These are phyloP conservation scores for Dioszegia aurantiaca DNA, from an alignment of 768 basidiomycete genomes.

Conservation along the genomic window DNA sequence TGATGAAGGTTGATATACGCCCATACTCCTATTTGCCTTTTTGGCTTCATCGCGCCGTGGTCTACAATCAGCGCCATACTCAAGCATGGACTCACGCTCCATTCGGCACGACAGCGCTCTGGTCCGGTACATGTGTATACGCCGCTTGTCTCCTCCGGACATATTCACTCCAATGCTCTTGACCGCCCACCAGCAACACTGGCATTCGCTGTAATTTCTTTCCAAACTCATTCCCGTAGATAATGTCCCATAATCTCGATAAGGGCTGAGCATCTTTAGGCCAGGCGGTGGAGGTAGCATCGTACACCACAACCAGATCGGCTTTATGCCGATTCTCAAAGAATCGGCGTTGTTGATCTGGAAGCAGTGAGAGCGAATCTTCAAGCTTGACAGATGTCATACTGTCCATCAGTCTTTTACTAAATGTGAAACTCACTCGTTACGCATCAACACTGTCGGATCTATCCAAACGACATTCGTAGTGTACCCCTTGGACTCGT, in stretches of 20 bases:
- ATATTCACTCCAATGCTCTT: conserved; percentile 70
- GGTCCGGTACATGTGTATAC: not conserved
- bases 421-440: conserved; percentile 58
- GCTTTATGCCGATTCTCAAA: conserved; percentile 83
- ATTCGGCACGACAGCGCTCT: conserved; percentile 6
- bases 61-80: conserved; percentile 14
- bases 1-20: conserved; percentile 45
- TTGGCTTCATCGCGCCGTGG: not conserved
- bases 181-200: conserved; percentile 77
- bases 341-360: conserved; percentile 66
- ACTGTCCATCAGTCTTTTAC: conserved; percentile 53
- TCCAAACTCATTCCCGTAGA: conserved; percentile 68
- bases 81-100: conserved; percentile 17
- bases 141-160: conserved; percentile 1
- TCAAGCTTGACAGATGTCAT: conserved; percentile 68
- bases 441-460: conserved; percentile 68
- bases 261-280: conserved; percentile 57
- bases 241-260: conserved; percentile 63
- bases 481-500: conserved; percentile 55
- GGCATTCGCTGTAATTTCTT: conserved; percentile 68
- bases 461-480: conserved; percentile 70
- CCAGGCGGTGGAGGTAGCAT: conserved; percentile 59
- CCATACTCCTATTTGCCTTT: conserved; percentile 40
- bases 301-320: conserved; percentile 83
- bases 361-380: conserved; percentile 67